phyloP scores from a whole-genome alignment of 805 yeast species.

The Cyberlindnera bimundalis region DNA sequence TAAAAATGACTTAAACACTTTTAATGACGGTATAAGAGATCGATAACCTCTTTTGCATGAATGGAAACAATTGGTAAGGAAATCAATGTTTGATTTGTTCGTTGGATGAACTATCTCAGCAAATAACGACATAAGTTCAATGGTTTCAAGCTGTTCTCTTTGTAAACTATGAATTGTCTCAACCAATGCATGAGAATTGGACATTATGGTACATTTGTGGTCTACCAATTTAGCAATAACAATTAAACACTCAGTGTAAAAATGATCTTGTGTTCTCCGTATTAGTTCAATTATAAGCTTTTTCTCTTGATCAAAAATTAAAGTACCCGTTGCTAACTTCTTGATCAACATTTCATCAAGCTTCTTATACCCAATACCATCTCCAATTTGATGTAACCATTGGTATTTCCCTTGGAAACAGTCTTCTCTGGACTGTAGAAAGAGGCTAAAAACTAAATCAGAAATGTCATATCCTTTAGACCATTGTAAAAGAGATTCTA shows the following conservation, averaged over 20 bases:
- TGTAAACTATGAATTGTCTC: constrained; percentile 11
- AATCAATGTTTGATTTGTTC: constrained; percentile 3
- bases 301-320: neutral
- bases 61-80: constrained; percentile 8
- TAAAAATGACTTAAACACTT: constrained; percentile 12
- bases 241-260: constrained; percentile 6
- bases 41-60: constrained; percentile 12
- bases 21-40: constrained; percentile 17
- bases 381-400: neutral
- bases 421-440: neutral
- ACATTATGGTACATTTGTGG: constrained; percentile 7
- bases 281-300: neutral
- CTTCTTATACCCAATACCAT: neutral
- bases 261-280: neutral
- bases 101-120: constrained; percentile 3
- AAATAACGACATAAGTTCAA: constrained; percentile 12
- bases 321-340: neutral
- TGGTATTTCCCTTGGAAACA: neutral
- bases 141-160: constrained; percentile 9
- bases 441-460: neutral
- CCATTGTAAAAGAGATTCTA: constrained; percentile 1
- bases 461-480: neutral
- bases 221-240: constrained; percentile 7
- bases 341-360: neutral
- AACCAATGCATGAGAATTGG: constrained; percentile 7